Evolutionary conservation across 140 eudicot species (phyloP), one percentile per base, ranked within the genome.

Genomic region (Bidens hawaiensis): DNA sequence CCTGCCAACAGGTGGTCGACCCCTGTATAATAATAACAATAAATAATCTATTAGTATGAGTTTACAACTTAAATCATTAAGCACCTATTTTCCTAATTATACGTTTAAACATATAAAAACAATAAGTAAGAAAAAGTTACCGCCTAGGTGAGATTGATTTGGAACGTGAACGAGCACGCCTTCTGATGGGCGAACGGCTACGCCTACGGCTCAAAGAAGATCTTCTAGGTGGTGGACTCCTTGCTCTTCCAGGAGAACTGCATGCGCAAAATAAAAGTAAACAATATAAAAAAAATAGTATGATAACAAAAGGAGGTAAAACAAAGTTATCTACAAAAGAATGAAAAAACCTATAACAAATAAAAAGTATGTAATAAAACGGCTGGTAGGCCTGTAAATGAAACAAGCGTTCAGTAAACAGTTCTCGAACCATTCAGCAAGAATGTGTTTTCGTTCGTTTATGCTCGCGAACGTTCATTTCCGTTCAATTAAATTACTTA

Each of bases 181-280:
- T 85, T 47, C 96, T 81, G 43, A 83, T 60, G 65, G 98, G 99
- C 26, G 99, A 93, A 54, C 95, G 95, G 75, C 95, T 83, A 26
- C 95, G 90, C 72, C 96, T 77, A 73, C 95, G 99, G 62, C 82
- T 75, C 62, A 85, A 23, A 19, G 95, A 89, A 38, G 99, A 85
- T 69, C 96, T 85, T 76, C 95, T 83, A 4, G 90, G 95, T 27
- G 98, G 98, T 60, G 99, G 99, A 64, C 96, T 93, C 43, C 99
- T 81, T 69, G 72, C 79, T 60, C 90, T 82, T 67, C 96, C 82
- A 34, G 87, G 80, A 62, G 96, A 85, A 54, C 95, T 82, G 68
- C 60, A 75, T 43, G 24, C 21, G 46, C 0, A 17, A 64, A 45
- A 16, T 33, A 19, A 34, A 46, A 31, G 11, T 15, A 15, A n/a